Conservation (phyloP, 2,329 filamentous ascomycete species). For the Cryphonectria radicalis region DNA sequence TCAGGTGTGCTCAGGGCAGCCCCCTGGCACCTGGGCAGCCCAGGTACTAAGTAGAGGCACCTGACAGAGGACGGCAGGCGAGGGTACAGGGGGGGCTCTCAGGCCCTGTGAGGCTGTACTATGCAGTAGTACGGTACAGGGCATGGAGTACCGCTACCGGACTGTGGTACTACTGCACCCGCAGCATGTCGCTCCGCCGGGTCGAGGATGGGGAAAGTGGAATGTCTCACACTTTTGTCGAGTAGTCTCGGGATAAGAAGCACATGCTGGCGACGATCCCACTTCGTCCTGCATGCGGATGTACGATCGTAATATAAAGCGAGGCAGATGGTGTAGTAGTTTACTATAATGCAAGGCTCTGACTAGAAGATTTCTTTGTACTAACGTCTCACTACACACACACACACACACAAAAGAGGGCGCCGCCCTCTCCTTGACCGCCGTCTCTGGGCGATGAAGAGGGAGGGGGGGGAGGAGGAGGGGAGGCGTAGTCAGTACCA, state of each 20-base stretch:
- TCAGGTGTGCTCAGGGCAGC: too few species aligned
- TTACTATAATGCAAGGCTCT: neutral
- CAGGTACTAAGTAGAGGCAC: neutral
- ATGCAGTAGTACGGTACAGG: neutral
- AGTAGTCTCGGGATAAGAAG: neutral
- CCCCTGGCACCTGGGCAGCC: neutral
- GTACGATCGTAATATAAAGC: neutral
- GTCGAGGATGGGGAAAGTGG: neutral
- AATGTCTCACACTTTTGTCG: neutral
- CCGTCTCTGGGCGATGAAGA: neutral
- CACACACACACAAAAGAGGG: neutral
- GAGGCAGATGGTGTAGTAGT: neutral
- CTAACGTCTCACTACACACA: neutral
- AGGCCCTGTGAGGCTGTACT: neutral
- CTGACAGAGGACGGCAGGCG: neutral
- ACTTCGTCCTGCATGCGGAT: neutral
- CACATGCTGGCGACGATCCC: neutral
- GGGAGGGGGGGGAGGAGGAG: too few species aligned
- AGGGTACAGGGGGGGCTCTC: neutral
- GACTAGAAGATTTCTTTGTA: neutral
- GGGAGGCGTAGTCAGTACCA: neutral
- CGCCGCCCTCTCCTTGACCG: neutral
- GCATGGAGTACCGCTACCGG: neutral
- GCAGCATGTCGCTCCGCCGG: neutral
- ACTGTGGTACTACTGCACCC: constrained; percentile 6